A percentile compares a stretch with the other conserved stretches of the same genome.
phyloP scores from a whole-genome alignment of 2,329 filamentous ascomycete species.

The Graphilbum fragrans region DNA sequence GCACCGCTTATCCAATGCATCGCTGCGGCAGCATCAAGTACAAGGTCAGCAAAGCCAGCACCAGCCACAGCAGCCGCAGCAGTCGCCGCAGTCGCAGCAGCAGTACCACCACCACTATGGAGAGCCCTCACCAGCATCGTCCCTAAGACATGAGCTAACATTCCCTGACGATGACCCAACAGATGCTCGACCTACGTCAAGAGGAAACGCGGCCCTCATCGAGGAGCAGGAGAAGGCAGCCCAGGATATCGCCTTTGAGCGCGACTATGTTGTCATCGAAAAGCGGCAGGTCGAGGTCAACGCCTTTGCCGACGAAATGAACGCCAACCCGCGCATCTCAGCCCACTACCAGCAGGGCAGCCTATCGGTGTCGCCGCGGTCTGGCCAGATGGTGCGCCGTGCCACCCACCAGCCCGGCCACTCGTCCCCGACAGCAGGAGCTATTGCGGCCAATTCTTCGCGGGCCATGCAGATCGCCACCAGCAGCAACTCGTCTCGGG shows the following conservation, averaged over 20 bases:
- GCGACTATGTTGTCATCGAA: conserved; percentile 93
- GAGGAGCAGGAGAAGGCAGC: conserved; percentile 58
- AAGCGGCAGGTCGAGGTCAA: conserved; percentile 94
- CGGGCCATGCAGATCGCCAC: conserved; percentile 63
- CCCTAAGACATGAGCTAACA: conserved; percentile 20
- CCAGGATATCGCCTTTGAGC: conserved; percentile 79
- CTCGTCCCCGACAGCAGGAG: conserved; percentile 56
- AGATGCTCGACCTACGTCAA: conserved; percentile 8
- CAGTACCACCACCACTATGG: conserved; percentile 12
- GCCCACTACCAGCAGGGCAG: conserved; percentile 22
- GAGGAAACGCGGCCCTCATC: neutral
- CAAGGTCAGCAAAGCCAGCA: conserved; percentile 4
- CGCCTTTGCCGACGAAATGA: conserved; percentile 89
- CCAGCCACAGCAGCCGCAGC: neutral
- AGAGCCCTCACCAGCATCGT: conserved; percentile 19
- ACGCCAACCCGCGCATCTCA: conserved; percentile 61
- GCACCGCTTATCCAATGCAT: conserved; percentile 27
- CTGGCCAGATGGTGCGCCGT: conserved; percentile 57
- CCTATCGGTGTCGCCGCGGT: conserved; percentile 34
- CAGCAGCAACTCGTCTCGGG: conserved; percentile 36
- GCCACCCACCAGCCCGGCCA: conserved; percentile 68
- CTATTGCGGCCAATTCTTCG: conserved; percentile 53
- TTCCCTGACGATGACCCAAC: conserved; percentile 1
- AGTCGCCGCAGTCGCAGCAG: neutral
- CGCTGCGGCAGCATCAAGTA: conserved; percentile 10